These are phyloP conservation scores for Pseudofabraea citricarpa DNA, from an alignment of 2,329 filamentous ascomycete genomes.

Conservation along the genomic window DNA sequence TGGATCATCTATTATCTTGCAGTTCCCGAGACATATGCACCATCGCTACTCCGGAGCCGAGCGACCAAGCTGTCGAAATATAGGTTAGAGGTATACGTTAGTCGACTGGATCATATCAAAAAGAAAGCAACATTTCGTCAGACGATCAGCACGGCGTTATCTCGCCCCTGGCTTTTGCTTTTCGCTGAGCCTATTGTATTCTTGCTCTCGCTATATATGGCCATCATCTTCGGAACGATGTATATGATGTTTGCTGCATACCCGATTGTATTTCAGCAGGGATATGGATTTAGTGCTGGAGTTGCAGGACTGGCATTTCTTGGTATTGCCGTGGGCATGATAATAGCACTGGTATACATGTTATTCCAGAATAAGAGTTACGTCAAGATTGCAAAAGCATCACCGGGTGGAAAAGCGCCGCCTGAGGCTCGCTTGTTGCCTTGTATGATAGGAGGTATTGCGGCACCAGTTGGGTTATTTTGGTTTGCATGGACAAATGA, in stretches of 20 bases:
- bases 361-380: slow-evolving; percentile 51
- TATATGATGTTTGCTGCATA: slow-evolving; percentile 55
- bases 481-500: slow-evolving; percentile 64
- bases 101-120: slow-evolving; percentile 42
- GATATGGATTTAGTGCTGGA: slow-evolving; percentile 52
- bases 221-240: slow-evolving; percentile 49
- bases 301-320: slow-evolving; percentile 62
- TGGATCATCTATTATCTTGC: slow-evolving; percentile 46
- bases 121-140: slow-evolving; percentile 36
- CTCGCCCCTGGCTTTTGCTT: slow-evolving; percentile 63
- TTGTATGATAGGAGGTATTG: slow-evolving; percentile 55
- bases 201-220: slow-evolving; percentile 61
- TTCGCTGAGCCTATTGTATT: slow-evolving; percentile 66
- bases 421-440: slow-evolving; percentile 63
- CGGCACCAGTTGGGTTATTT: slow-evolving; percentile 59
- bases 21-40: slow-evolving; percentile 55
- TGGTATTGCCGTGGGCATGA: slow-evolving; percentile 63
- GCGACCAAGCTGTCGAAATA: slow-evolving; percentile 42
- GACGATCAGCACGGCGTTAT: slow-evolving; percentile 49
- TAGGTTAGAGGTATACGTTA: slow-evolving; percentile 51
- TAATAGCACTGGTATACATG: slow-evolving; percentile 49
- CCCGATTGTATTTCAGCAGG: slow-evolving; percentile 59
- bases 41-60: slow-evolving; percentile 46
- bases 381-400: slow-evolving; percentile 39
- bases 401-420: slow-evolving; percentile 56